These are phyloP conservation scores for Lepidium aucheri DNA, from an alignment of 345 rosid species.

Conservation along the genomic window DNA sequence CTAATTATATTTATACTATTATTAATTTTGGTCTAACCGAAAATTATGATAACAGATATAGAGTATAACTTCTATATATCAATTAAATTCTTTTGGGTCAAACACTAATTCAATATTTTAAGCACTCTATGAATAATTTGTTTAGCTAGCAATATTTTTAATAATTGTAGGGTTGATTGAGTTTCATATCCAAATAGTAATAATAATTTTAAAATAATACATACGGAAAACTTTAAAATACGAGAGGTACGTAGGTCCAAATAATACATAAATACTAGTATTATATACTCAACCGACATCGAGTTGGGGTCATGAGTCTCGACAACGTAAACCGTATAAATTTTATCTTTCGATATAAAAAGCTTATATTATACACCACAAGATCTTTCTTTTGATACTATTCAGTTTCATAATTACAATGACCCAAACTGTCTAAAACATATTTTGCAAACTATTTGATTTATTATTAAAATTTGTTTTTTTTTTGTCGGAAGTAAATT, in stretches of 20 bases:
- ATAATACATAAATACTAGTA: background rate
- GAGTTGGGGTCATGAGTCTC: background rate
- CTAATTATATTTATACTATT: too few relatives aligned
- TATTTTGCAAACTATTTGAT: background rate
- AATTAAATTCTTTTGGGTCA: too few relatives aligned
- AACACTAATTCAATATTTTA: background rate
- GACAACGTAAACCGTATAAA: slow-evolving; percentile 7
- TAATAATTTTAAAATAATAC: too few relatives aligned
- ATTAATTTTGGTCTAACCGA: background rate
- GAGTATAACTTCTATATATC: background rate
- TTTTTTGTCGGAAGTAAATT: too few relatives aligned
- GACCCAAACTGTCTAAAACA: background rate
- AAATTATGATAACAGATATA: background rate
- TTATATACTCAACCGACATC: slow-evolving; percentile 25
- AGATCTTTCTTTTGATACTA: background rate
- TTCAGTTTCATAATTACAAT: background rate
- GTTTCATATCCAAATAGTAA: background rate
- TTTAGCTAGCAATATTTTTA: background rate
- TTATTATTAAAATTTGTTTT: too few relatives aligned
- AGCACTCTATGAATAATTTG: background rate
- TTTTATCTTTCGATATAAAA: background rate
- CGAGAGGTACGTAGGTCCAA: too few relatives aligned
- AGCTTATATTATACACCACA: slow-evolving; percentile 6
- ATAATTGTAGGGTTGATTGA: slow-evolving; percentile 6
- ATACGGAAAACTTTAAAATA: too few relatives aligned